These are phyloP conservation scores for Pterocarpus santalinus DNA, from an alignment of 306 rosid genomes.

Conservation along the genomic window DNA sequence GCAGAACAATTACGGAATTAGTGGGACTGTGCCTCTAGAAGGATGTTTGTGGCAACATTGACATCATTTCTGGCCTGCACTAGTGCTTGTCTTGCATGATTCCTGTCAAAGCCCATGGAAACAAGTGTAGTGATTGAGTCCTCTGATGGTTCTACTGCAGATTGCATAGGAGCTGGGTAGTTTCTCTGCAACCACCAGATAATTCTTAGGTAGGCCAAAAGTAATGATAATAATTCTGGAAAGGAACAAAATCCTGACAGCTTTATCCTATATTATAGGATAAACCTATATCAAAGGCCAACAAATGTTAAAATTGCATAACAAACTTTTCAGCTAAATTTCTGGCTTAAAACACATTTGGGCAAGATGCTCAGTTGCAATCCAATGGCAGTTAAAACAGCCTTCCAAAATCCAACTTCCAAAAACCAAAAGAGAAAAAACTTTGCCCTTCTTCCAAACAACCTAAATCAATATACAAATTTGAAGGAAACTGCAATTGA, in stretches of 20 bases:
- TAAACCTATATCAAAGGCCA: neutral
- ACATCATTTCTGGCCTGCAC: slow-evolving; percentile 92
- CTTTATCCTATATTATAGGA: neutral
- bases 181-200: slow-evolving; percentile 69
- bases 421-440: too few relatives aligned
- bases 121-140: slow-evolving; percentile 82
- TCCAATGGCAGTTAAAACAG: neutral
- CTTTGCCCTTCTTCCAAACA: neutral
- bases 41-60: slow-evolving; percentile 93
- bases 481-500: neutral
- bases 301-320: slow-evolving; percentile 14
- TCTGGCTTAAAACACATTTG: neutral
- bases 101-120: slow-evolving; percentile 96
- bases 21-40: slow-evolving; percentile 85
- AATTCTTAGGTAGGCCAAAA: slow-evolving; percentile 10
- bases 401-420: neutral
- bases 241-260: neutral
- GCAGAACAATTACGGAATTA: slow-evolving; percentile 42
- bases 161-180: slow-evolving; percentile 61
- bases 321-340: neutral
- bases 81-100: slow-evolving; percentile 93
- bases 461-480: slow-evolving; percentile 1
- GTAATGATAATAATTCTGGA: neutral
- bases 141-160: slow-evolving; percentile 79
- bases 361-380: slow-evolving; percentile 11